Percentiles rank a stretch among this genome's conserved stretches.
These are phyloP conservation scores for Cystobasidium sp. DNA, from an alignment of 1,284 basidiomycete genomes.

Conservation along the genomic window DNA sequence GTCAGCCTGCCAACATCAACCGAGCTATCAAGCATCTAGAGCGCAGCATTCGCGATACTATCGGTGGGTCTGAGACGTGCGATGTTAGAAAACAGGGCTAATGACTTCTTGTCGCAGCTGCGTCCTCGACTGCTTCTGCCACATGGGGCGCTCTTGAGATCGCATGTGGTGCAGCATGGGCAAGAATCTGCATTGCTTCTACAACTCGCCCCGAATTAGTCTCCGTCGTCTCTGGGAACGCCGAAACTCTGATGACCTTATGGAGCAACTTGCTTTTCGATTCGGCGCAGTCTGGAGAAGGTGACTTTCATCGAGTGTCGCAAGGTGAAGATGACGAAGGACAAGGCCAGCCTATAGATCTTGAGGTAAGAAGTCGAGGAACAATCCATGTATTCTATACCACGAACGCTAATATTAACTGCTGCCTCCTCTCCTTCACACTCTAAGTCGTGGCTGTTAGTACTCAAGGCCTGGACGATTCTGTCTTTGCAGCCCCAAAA, in stretches of 20 bases:
- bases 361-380: constrained; percentile 1
- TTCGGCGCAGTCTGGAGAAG: background rate
- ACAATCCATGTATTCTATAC: background rate
- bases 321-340: background rate
- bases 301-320: background rate
- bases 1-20: constrained; percentile 87
- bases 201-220: background rate
- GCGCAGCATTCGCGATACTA: background rate
- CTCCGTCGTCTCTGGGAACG: background rate
- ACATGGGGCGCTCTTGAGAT: background rate
- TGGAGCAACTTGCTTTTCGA: background rate
- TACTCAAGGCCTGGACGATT: constrained; percentile 4
- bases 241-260: background rate
- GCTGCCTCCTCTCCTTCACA: background rate
- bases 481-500: background rate
- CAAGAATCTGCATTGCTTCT: constrained; percentile 7
- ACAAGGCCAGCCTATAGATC: background rate
- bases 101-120: background rate
- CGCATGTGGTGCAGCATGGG: constrained; percentile 12
- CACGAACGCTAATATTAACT: background rate
- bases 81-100: background rate
- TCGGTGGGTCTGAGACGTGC: background rate
- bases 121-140: background rate
- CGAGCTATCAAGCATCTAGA: constrained; percentile 83
- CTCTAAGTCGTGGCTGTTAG: constrained; percentile 1